Percentiles rank a stretch among this genome's conserved stretches.
phyloP scores from a whole-genome alignment of 169 alveolate genomes.

The Plasmodium coatneyi region DNA sequence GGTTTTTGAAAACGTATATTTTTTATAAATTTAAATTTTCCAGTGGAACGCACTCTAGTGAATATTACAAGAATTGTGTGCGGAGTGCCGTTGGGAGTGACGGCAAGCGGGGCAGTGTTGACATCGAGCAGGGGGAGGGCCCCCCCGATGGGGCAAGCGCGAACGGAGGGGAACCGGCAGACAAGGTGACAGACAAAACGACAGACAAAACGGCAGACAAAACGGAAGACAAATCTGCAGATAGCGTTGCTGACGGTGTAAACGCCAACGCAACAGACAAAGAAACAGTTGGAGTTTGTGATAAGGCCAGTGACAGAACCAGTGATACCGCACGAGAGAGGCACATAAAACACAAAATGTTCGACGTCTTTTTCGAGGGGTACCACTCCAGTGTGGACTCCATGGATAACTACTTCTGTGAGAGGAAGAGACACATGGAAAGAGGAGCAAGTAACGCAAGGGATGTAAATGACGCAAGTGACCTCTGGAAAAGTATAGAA shows the following conservation, averaged over 20 bases:
- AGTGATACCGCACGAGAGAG: neutral
- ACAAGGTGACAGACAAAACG: neutral
- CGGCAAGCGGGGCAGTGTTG: neutral
- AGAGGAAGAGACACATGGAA: neutral
- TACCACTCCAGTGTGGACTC: conserved; percentile 36
- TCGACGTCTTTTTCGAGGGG: conserved; percentile 36
- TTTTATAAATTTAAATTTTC: conserved; percentile 62
- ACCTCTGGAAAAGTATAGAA: conserved; percentile 17
- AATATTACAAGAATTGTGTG: neutral
- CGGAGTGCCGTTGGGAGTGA: neutral
- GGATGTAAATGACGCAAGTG: neutral
- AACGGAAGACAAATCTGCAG: neutral
- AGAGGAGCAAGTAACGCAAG: neutral
- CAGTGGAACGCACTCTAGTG: neutral
- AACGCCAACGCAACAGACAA: neutral
- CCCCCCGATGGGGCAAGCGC: neutral
- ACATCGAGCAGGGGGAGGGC: neutral
- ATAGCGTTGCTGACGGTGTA: neutral
- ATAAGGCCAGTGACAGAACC: neutral
- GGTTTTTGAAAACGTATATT: conserved; percentile 49
- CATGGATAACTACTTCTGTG: conserved; percentile 18
- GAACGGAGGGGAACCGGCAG: neutral
- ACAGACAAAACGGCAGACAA: neutral
- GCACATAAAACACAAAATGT: neutral
- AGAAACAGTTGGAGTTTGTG: neutral